Percentiles rank a stretch among this genome's conserved stretches.
Conservation (phyloP, 2,329 filamentous ascomycete genomes). For the Tolypocladium capitatum region DNA sequence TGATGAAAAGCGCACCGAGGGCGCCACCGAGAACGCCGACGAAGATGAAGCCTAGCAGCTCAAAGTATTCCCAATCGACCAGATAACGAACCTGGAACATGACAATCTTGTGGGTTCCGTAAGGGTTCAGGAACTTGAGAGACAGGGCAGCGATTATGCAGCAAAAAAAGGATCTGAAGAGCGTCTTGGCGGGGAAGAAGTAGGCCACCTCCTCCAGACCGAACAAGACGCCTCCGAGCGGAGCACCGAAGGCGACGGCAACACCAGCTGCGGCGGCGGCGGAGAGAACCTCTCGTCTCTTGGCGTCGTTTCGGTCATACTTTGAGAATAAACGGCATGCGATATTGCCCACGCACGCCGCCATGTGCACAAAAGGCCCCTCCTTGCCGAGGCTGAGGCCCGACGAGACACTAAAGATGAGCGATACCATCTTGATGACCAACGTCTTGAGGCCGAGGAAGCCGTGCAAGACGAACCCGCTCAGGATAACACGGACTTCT, state of each 20-base stretch:
- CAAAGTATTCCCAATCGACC: slow-evolving; percentile 87
- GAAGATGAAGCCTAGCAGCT: slow-evolving; percentile 73
- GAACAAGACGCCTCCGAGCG: slow-evolving; percentile 77
- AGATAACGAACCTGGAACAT: slow-evolving; percentile 88
- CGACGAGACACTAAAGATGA: slow-evolving; percentile 82
- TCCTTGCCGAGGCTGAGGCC: slow-evolving; percentile 92
- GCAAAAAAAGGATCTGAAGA: slow-evolving; percentile 97
- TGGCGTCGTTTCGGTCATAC: slow-evolving; percentile 88
- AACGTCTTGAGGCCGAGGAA: slow-evolving; percentile 85
- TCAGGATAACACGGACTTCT: slow-evolving; percentile 95
- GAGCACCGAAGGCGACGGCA: slow-evolving; percentile 86
- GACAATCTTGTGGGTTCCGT: slow-evolving; percentile 92
- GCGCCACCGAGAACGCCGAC: slow-evolving; percentile 76
- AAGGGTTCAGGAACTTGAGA: slow-evolving; percentile 89
- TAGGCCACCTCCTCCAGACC: slow-evolving; percentile 92
- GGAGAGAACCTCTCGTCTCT: slow-evolving; percentile 85
- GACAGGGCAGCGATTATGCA: slow-evolving; percentile 87
- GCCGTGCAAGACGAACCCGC: slow-evolving; percentile 90
- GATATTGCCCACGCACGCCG: slow-evolving; percentile 90
- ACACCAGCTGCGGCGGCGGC: slow-evolving; percentile 86
- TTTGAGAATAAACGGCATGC: slow-evolving; percentile 87
- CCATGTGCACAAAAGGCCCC: slow-evolving; percentile 93
- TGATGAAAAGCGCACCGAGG: slow-evolving; percentile 87
- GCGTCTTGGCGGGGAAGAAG: slow-evolving; percentile 93
- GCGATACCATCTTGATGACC: slow-evolving; percentile 66